Evolutionary conservation across 257 asterid genomes (phyloP).

Genomic region (Rehmannia glutinosa): DNA sequence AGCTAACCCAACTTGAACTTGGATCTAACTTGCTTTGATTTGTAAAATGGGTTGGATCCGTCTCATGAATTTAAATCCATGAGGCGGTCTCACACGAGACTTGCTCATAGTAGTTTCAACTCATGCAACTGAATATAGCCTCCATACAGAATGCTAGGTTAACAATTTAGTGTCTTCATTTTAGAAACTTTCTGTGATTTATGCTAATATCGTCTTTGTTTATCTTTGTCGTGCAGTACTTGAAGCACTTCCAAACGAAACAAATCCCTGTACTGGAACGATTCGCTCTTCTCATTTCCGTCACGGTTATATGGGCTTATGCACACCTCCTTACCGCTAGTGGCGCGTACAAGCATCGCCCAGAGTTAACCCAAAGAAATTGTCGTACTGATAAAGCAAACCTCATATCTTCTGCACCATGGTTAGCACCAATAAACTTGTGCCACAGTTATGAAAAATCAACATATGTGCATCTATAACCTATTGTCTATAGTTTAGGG

Average conservation of each 20-base stretch:
- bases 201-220: neutral
- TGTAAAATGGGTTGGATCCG: no score
- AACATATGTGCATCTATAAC: neutral
- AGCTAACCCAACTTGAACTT: no score
- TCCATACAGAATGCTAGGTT: no score
- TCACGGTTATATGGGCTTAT: conserved; percentile 87
- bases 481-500: no score
- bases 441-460: neutral
- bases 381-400: conserved; percentile 84
- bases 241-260: conserved; percentile 75
- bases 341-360: conserved; percentile 87
- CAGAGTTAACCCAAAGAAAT: conserved; percentile 62
- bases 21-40: no score
- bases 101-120: no score
- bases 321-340: conserved; percentile 96
- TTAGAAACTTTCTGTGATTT: neutral
- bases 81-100: no score
- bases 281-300: conserved; percentile 69
- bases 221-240: conserved; percentile 45
- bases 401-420: conserved; percentile 85
- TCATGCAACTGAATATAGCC: no score
- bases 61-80: no score
- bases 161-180: no score
- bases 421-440: conserved; percentile 38
- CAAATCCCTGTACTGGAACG: conserved; percentile 74